Conservation (phyloP, 805 yeast species). For the Diddensiella caesifluorescens region DNA sequence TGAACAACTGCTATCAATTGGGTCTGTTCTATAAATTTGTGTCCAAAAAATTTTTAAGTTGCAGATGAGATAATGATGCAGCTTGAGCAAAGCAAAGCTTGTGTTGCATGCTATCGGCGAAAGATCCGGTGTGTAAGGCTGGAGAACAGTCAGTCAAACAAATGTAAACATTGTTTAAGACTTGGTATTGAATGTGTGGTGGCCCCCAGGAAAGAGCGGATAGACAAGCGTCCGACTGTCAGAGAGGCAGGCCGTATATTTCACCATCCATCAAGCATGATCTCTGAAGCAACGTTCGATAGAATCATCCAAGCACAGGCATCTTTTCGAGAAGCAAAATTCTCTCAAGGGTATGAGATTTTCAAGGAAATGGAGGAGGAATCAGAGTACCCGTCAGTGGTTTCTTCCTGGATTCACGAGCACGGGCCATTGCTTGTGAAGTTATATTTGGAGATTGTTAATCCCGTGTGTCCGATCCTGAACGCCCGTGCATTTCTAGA, state of each 20-base stretch:
- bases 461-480: background rate
- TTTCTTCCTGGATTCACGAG: background rate
- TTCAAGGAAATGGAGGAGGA: background rate
- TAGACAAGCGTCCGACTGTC: background rate
- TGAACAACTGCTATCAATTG: too few relatives aligned
- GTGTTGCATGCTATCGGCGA: background rate
- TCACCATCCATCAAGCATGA: background rate
- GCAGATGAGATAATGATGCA: background rate
- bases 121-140: background rate
- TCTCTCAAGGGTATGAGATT: background rate
- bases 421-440: background rate
- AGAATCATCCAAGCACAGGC: background rate
- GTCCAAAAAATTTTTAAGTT: too few relatives aligned
- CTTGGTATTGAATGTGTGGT: background rate
- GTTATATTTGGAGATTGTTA: background rate
- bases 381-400: background rate
- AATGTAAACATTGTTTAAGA: background rate
- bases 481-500: background rate
- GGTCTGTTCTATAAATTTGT: too few relatives aligned
- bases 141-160: background rate
- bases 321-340: background rate
- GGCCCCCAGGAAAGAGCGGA: background rate
- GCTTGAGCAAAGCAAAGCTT: background rate
- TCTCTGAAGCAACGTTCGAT: background rate
- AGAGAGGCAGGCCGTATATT: background rate